phyloP scores from a whole-genome alignment of 306 rosid species.

The Dalbergia cultrata region DNA sequence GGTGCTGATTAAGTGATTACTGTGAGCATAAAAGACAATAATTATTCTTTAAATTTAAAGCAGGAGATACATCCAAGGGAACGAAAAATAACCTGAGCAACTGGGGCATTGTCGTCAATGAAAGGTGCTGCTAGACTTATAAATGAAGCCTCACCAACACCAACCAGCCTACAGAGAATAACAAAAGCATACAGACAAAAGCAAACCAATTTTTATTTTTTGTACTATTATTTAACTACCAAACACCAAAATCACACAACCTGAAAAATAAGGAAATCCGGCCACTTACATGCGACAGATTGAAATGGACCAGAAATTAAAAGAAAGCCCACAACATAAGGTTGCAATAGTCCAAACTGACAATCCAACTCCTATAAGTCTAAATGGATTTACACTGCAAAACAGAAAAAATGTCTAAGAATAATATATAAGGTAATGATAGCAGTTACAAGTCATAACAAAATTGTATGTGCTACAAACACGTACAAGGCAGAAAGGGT shows the following conservation, averaged over 20 bases:
- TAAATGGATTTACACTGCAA: conserved; percentile 84
- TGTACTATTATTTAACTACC: conserved; percentile 13
- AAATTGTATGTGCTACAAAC: background rate
- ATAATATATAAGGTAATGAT: conserved; percentile 11
- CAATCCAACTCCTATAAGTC: conserved; percentile 89
- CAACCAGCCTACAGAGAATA: conserved; percentile 72
- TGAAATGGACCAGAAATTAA: conserved; percentile 83
- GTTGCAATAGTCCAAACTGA: conserved; percentile 84
- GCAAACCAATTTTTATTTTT: conserved; percentile 17
- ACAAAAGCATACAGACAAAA: conserved; percentile 13
- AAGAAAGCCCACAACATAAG: conserved; percentile 67
- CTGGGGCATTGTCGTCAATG: conserved; percentile 92
- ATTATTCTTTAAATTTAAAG: conserved; percentile 37
- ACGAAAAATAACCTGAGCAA: conserved; percentile 65
- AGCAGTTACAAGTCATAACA: conserved; percentile 7
- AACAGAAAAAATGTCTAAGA: conserved; percentile 30
- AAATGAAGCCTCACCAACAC: conserved; percentile 95
- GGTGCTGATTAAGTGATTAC: conserved; percentile 14
- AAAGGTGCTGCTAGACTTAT: conserved; percentile 96
- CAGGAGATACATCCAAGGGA: background rate
- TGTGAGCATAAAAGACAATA: conserved; percentile 15
- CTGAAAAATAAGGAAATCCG: conserved; percentile 33
- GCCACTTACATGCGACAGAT: conserved; percentile 79
- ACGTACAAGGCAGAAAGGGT: background rate
- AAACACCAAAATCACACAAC: conserved; percentile 16